phyloP scores from a whole-genome alignment of 2,329 filamentous ascomycete species.

The Tolypocladium ovalisporum region DNA sequence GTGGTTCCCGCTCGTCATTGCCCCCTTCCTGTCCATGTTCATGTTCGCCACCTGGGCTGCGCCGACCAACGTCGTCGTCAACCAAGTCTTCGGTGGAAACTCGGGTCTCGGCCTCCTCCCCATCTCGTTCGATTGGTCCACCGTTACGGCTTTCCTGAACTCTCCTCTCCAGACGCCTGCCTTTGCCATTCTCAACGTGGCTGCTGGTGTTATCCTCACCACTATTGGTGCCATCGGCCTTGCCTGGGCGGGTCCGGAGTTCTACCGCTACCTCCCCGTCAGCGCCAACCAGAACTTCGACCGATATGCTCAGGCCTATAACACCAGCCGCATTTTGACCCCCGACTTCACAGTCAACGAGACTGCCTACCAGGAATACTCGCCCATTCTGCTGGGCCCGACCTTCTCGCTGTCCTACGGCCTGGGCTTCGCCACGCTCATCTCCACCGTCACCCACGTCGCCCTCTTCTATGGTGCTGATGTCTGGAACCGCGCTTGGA shows the following conservation, averaged over 20 bases:
- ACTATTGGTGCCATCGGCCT: constrained; percentile 39
- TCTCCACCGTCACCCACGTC: constrained; percentile 40
- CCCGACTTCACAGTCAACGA: constrained; percentile 40
- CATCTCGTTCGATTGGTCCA: constrained; percentile 57
- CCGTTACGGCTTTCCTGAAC: constrained; percentile 43
- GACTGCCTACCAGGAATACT: constrained; percentile 46
- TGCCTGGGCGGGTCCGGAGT: constrained; percentile 39
- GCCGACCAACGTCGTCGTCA: constrained; percentile 49
- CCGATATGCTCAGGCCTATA: constrained; percentile 45
- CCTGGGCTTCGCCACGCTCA: constrained; percentile 44
- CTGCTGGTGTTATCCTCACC: constrained; percentile 40
- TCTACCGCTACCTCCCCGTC: constrained; percentile 44
- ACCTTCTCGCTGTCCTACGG: constrained; percentile 46
- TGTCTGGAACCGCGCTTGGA: constrained; percentile 23
- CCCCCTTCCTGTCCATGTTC: constrained; percentile 47
- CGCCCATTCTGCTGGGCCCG: constrained; percentile 40
- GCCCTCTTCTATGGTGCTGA: constrained; percentile 40
- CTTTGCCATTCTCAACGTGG: constrained; percentile 48
- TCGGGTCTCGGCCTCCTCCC: constrained; percentile 52
- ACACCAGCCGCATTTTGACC: constrained; percentile 44
- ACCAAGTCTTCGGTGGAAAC: constrained; percentile 54
- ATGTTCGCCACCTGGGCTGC: constrained; percentile 52
- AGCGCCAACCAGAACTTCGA: constrained; percentile 45
- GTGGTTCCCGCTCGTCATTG: constrained; percentile 48
- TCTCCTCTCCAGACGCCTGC: constrained; percentile 50